phyloP scores from a whole-genome alignment of 1,284 basidiomycete genomes.

The Fomitopsis palustris region DNA sequence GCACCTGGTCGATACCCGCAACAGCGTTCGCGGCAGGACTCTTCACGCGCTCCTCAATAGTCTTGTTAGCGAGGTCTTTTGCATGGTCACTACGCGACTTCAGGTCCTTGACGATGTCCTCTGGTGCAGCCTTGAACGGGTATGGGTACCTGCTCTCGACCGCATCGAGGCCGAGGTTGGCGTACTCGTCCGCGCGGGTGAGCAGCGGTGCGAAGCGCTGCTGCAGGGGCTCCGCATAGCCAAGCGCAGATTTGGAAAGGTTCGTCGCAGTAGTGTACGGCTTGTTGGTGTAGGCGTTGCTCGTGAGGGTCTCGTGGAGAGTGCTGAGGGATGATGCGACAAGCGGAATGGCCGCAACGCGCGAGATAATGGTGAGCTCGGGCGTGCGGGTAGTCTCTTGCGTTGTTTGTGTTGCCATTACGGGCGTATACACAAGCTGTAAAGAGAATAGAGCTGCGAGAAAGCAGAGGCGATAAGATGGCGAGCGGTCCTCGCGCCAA shows the following conservation, averaged over 20 bases:
- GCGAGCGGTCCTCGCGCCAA: constrained; percentile 11
- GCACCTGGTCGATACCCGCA: constrained; percentile 69
- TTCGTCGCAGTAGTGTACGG: constrained; percentile 62
- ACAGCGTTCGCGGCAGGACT: constrained; percentile 61
- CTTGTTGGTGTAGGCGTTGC: constrained; percentile 56
- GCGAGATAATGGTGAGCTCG: constrained; percentile 56
- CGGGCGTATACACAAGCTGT: constrained; percentile 1
- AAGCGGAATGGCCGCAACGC: constrained; percentile 67
- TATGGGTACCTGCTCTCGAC: constrained; percentile 71
- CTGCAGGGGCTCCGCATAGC: constrained; percentile 61
- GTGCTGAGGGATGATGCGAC: constrained; percentile 59
- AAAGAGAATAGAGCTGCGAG: not conserved
- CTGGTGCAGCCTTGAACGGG: constrained; percentile 65
- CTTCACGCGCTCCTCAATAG: constrained; percentile 61
- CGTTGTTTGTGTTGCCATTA: constrained; percentile 39
- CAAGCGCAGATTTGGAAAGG: constrained; percentile 55
- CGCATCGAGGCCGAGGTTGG: constrained; percentile 72
- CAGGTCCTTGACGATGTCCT: constrained; percentile 62
- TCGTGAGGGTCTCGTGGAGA: constrained; percentile 54
- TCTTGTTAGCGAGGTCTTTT: constrained; percentile 56
- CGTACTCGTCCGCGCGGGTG: constrained; percentile 55
- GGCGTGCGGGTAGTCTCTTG: constrained; percentile 35
- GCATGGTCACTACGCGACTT: constrained; percentile 54
- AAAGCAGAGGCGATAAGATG: constrained; percentile 4
- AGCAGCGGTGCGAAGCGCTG: constrained; percentile 62